These are phyloP conservation scores for Zostera marina DNA, from an alignment of 116 monocot genomes.

Conservation along the genomic window DNA sequence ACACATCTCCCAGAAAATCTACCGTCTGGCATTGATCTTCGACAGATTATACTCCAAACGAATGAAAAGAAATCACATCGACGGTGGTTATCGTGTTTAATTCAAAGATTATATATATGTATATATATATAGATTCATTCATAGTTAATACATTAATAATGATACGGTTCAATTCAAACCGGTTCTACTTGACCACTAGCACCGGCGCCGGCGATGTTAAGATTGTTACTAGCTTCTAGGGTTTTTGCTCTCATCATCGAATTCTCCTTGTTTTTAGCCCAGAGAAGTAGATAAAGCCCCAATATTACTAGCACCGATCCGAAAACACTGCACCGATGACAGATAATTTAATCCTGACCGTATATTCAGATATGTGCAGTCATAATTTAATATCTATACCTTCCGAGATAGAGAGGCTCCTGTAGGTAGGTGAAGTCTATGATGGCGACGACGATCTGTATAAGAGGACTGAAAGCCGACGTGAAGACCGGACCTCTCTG, in stretches of 20 bases:
- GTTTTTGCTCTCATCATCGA: background rate
- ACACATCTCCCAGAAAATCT: conserved; percentile 30
- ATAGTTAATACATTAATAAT: background rate
- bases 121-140: background rate
- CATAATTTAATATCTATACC: conserved; percentile 22
- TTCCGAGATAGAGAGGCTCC: conserved; percentile 59
- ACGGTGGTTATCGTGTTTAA: background rate
- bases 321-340: conserved; percentile 33
- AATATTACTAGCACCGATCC: conserved; percentile 44
- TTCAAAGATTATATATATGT: too few species aligned
- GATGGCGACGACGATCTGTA: conserved; percentile 41
- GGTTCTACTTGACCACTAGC: background rate
- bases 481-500: conserved; percentile 67
- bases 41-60: background rate
- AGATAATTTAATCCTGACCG: background rate
- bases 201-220: background rate
- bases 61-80: background rate
- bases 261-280: conserved; percentile 60
- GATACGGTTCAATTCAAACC: background rate
- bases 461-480: conserved; percentile 45
- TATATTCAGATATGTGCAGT: background rate
- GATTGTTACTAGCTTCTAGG: background rate
- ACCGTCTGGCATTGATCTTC: background rate
- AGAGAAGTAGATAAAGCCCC: conserved; percentile 61
- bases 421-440: conserved; percentile 38